These are phyloP conservation scores for Paramecium pentaurelia DNA, from an alignment of 73 alveolate genomes.

Conservation along the genomic window DNA sequence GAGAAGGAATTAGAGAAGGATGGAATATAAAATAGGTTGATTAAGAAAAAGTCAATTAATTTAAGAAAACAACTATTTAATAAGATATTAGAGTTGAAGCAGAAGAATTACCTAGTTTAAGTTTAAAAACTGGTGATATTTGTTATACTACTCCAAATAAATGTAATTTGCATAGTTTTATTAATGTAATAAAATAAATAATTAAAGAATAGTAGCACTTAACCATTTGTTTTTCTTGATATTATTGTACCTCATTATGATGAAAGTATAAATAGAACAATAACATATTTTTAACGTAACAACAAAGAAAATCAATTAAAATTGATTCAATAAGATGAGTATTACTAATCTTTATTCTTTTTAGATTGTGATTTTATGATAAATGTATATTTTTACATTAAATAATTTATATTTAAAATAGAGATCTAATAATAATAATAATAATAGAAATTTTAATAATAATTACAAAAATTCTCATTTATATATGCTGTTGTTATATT, in stretches of 20 bases:
- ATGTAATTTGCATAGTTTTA: neutral
- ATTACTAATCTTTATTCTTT: neutral
- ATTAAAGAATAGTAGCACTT: neutral
- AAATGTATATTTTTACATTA: neutral
- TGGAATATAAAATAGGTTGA: neutral
- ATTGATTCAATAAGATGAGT: neutral
- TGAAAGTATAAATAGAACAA: neutral
- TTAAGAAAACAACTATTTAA: neutral
- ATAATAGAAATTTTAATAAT: neutral
- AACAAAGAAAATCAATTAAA: neutral
- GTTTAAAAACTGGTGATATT: neutral
- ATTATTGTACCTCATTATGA: slow-evolving; percentile 15
- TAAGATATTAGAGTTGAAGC: neutral
- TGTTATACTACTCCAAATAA: neutral
- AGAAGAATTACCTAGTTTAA: neutral
- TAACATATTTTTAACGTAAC: neutral
- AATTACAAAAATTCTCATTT: neutral
- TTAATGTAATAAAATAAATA: neutral
- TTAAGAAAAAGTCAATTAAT: neutral
- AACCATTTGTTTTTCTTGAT: neutral
- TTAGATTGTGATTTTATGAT: neutral
- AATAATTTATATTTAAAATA: neutral
- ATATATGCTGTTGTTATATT: neutral
- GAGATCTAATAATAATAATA: neutral
- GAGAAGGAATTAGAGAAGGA: neutral